Evolutionary conservation across 257 asterid genomes (phyloP), one percentile per base, ranked within the genome.

Genomic region (Coffea eugenioides): DNA sequence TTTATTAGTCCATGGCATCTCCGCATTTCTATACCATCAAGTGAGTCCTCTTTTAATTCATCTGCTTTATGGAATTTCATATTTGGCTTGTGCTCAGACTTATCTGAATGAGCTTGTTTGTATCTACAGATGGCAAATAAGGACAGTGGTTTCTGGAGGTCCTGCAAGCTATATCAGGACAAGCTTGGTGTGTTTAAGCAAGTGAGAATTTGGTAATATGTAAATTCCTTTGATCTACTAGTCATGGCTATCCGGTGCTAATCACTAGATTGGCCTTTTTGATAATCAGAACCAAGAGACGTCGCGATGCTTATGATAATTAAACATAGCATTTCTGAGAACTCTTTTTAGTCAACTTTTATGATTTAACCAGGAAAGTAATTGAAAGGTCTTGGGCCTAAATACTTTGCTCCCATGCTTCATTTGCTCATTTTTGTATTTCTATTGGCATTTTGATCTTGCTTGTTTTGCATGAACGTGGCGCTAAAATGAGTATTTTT

Each of bases 141-240:
- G n/a, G 48, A 75, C 61, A 75, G 41, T 75, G 51, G 48, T 36
- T 57, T 56, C 20, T 2, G 54, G 78, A 39, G 56, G 27, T 13
- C n/a, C 25, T 16, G 49, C 51, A 68, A 68, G 73, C 51, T 14
- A 4, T 36, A 34, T 39, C 6, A 61, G 13, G 70, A 43, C 45
- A 75, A 14, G 27, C 79, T 75, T 59, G 70, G 16, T 75, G 70
- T 61, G 57, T 23, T 59, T 59, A 18, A 75, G 70, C 59, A 23
- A 75, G 71, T 67, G 71, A 34, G 46, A 39, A 43, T 48, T 14
- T 75, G 69, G 56, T 20, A 2, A 39, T 36, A 21, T 39, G 43
- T 62, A 15, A 41, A 3, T 59, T 75, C 15, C 69, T 75, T 48
- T 48, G 54, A 59, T 59, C 10, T 48, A 25, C 25, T 11, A 13